A percentile compares a stretch with the other conserved stretches of the same genome.
phyloP scores from a whole-genome alignment of 192 early-diverging fungal species.

The Chytriomyces sp. region DNA sequence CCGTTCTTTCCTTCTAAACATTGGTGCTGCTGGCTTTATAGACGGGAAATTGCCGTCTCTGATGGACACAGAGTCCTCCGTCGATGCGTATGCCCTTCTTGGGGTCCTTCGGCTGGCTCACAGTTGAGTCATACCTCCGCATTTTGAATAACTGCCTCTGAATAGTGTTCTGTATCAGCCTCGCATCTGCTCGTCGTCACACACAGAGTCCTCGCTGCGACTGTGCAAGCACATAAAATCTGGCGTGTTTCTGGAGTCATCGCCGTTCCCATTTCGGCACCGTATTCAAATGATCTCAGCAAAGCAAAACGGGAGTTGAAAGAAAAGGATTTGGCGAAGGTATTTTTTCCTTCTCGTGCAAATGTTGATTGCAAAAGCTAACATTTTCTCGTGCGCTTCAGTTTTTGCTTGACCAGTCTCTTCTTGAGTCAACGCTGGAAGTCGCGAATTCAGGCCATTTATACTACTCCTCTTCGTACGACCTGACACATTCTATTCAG shows the following conservation, averaged over 20 bases:
- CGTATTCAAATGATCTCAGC: background rate
- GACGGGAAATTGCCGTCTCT: too few species aligned
- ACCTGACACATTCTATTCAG: constrained; percentile 63
- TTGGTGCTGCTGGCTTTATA: too few species aligned
- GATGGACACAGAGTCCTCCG: too few species aligned
- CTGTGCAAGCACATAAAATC: constrained; percentile 61
- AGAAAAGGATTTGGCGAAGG: constrained; percentile 44
- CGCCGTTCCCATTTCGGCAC: constrained; percentile 43
- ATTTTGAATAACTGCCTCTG: too few species aligned
- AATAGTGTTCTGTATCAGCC: constrained; percentile 26
- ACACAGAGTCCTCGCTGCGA: constrained; percentile 49
- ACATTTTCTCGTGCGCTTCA: constrained; percentile 15
- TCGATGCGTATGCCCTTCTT: too few species aligned
- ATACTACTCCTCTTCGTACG: constrained; percentile 59
- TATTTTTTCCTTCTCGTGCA: background rate
- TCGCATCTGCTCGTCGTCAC: constrained; percentile 57
- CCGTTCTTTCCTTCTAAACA: too few species aligned
- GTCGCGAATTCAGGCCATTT: constrained; percentile 55
- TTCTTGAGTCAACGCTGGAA: constrained; percentile 40
- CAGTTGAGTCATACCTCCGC: too few species aligned
- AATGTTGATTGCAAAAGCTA: background rate
- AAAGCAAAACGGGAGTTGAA: constrained; percentile 3
- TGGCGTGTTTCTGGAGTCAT: constrained; percentile 52
- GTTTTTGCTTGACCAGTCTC: constrained; percentile 49
- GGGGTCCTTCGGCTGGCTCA: too few species aligned